Evolutionary conservation across 371 early-diverging fungal genomes (phyloP), one percentile per base, ranked within the genome.

Genomic region (Fennellomyces sp.): DNA sequence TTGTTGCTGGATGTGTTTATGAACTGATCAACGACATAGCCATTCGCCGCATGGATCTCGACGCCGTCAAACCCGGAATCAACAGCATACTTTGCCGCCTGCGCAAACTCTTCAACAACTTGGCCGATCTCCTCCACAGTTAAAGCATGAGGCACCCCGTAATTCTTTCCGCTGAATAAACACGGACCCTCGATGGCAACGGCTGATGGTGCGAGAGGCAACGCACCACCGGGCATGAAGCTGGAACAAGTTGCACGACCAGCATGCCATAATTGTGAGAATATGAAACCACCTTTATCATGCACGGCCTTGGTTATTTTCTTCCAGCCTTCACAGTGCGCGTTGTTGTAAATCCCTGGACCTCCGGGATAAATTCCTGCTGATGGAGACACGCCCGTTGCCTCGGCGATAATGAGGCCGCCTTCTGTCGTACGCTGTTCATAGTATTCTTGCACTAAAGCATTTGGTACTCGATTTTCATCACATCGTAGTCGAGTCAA

Each of bases 21-120:
- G 41, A 89, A 65, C 39, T 84, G 80, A 48, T 81, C 73, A 42
- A 86, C 38, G 50, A 90, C 66, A 65, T 86, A 88, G 0, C 87
- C 88, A 52, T 89, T 82, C 0, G 87, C 89, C 48, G 68, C 78
- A 69, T 92, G 91, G 23, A 92, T 72, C 56, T 90, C 88, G 6
- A 91, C 68, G 17, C 81, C 87, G 52, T 91, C 87, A 61, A 89
- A 89, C 0, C 83, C 88, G 7, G 81, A 78, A 38, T 59, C 47
- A 25, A 71, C 54, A 36, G 80, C 65, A 35, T 74, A 61, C 56
- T 63, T 35, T 26, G 81, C 80, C 2, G 85, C 81, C 8, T 62
- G 58, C 5, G 47, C 86, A 77, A 88, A 96, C n/a, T 83, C 84
- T 21, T 76, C 39, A 19, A 81, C 70, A 11, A 87, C 55, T 4